Percentiles rank a stretch among this genome's conserved stretches.
Conservation (phyloP, 2,329 filamentous ascomycete genomes). For the Beauveria brongniartii region DNA sequence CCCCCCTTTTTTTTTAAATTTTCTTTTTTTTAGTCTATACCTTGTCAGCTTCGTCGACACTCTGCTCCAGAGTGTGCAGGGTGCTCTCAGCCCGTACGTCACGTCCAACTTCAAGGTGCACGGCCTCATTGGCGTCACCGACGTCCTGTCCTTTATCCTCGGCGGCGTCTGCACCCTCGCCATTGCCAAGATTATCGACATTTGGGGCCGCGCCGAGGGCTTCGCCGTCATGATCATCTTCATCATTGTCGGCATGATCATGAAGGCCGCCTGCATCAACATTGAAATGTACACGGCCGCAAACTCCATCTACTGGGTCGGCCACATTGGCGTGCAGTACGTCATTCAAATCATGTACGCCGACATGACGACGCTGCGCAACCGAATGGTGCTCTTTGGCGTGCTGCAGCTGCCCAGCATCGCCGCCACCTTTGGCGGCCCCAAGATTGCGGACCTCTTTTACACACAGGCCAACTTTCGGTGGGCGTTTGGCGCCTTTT, state of each 20-base stretch:
- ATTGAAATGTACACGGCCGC: conserved; percentile 52
- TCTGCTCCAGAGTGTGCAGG: conserved; percentile 28
- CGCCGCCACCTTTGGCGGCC: conserved; percentile 36
- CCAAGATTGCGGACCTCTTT: conserved; percentile 31
- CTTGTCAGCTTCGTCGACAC: conserved; percentile 30
- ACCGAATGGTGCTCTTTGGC: conserved; percentile 34
- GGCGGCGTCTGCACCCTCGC: conserved; percentile 30
- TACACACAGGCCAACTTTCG: conserved; percentile 31
- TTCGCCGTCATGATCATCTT: conserved; percentile 35
- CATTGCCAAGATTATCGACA: conserved; percentile 41
- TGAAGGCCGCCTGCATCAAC: conserved; percentile 54
- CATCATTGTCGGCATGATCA: conserved; percentile 46
- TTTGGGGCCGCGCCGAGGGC: conserved; percentile 40
- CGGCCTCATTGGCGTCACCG: conserved; percentile 57
- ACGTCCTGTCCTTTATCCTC: conserved; percentile 47
- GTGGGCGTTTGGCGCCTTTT: conserved; percentile 53
- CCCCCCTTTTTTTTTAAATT: neutral
- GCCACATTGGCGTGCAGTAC: conserved; percentile 35
- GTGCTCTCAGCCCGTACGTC: conserved; percentile 53
- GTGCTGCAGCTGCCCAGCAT: conserved; percentile 37
- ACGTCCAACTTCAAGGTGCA: conserved; percentile 58
- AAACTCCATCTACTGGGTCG: conserved; percentile 57
- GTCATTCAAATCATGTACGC: conserved; percentile 34
- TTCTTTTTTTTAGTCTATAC: conserved; percentile 24
- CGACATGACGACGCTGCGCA: conserved; percentile 34